Percentiles rank a stretch among this genome's conserved stretches.
Conservation (phyloP, 495 filamentous ascomycete genomes). For the Penicillium pulvis region DNA sequence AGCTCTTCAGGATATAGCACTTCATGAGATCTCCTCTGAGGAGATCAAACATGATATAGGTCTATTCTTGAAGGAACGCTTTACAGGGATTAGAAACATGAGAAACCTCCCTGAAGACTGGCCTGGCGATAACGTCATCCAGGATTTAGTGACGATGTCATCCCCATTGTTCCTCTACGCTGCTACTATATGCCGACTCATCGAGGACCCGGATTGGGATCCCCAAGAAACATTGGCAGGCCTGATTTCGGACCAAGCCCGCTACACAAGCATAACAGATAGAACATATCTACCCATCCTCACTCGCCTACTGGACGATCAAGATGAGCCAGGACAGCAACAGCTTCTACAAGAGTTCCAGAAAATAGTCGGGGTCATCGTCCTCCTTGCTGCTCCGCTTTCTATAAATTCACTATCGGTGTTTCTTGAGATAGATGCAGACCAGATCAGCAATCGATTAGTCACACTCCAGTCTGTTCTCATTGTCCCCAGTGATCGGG, state of each 20-base stretch:
- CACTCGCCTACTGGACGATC: background rate
- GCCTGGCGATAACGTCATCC: slow-evolving; percentile 34
- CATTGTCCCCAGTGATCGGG: background rate
- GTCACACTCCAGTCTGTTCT: background rate
- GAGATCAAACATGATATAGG: background rate
- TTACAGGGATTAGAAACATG: slow-evolving; percentile 10
- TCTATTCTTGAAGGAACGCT: background rate
- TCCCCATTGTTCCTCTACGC: slow-evolving; percentile 36
- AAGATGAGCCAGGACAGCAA: background rate
- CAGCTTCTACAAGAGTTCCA: background rate
- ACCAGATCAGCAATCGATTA: background rate
- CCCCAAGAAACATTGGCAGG: background rate
- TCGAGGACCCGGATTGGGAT: background rate
- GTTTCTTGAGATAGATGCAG: background rate
- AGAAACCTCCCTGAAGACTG: slow-evolving; percentile 27
- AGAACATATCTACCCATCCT: background rate
- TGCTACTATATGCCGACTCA: slow-evolving; percentile 33
- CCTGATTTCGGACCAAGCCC: background rate
- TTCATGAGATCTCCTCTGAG: background rate
- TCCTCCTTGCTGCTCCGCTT: background rate
- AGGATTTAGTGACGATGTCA: slow-evolving; percentile 22
- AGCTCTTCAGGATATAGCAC: background rate
- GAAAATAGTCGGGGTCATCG: background rate
- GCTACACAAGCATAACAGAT: background rate
- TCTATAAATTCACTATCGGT: background rate